phyloP scores from a whole-genome alignment of 768 basidiomycete genomes.

The Boletus tylopilopsis region DNA sequence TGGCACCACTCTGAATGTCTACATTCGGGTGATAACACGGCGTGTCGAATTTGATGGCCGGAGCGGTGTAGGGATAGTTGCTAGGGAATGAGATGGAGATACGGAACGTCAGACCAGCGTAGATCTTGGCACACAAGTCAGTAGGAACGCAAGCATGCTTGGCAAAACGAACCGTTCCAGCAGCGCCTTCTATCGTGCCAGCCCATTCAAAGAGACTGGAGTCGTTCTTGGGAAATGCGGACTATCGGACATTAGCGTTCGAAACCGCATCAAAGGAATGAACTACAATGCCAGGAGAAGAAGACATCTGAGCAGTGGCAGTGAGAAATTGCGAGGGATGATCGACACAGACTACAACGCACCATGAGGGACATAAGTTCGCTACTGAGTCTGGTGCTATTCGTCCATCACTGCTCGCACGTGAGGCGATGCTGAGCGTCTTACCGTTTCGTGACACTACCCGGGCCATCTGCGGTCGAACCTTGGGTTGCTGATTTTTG shows the following conservation, averaged over 20 bases:
- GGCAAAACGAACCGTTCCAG: slow-evolving; percentile 50
- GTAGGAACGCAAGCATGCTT: background rate
- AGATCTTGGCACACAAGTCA: slow-evolving; percentile 49
- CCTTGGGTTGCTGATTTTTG: slow-evolving; percentile 56
- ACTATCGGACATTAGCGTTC: slow-evolving; percentile 40
- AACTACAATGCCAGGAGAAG: slow-evolving; percentile 77
- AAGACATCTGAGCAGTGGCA: slow-evolving; percentile 63
- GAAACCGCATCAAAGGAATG: background rate
- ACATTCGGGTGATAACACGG: slow-evolving; percentile 93
- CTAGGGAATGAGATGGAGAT: slow-evolving; percentile 82
- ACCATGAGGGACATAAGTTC: slow-evolving; percentile 92
- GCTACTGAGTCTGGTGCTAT: slow-evolving; percentile 55
- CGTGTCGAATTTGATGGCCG: slow-evolving; percentile 82
- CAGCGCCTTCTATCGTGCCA: slow-evolving; percentile 81
- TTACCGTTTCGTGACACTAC: slow-evolving; percentile 84
- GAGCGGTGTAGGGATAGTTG: slow-evolving; percentile 86
- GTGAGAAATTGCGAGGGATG: slow-evolving; percentile 1
- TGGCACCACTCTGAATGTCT: slow-evolving; percentile 70
- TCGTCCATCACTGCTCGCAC: slow-evolving; percentile 2
- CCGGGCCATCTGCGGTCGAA: slow-evolving; percentile 53
- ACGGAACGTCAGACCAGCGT: slow-evolving; percentile 75
- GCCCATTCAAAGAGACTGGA: slow-evolving; percentile 88
- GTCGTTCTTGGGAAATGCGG: slow-evolving; percentile 86
- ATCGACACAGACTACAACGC: slow-evolving; percentile 27
- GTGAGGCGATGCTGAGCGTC: background rate